Percentiles rank a stretch among this genome's conserved stretches.
These are phyloP conservation scores for Leishmania amazonensis DNA, from an alignment of 208 protist genomes.

Conservation along the genomic window DNA sequence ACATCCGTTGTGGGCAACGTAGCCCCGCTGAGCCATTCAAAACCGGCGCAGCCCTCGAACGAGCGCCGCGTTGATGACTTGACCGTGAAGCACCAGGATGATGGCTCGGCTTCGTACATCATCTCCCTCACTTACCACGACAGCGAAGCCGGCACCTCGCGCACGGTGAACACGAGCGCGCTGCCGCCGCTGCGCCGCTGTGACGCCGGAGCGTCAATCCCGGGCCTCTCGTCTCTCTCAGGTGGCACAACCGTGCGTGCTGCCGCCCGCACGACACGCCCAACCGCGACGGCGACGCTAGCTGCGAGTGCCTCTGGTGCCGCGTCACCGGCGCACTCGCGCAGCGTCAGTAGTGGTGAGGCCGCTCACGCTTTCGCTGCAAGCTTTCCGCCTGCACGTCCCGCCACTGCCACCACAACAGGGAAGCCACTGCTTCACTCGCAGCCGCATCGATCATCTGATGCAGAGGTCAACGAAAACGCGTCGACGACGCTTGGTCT, in stretches of 20 bases:
- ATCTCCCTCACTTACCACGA: conserved; percentile 75
- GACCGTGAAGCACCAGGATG: conserved; percentile 49
- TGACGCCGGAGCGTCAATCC: conserved; percentile 4
- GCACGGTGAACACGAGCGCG: conserved; percentile 56
- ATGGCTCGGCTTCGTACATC: conserved; percentile 42
- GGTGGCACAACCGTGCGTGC: background rate
- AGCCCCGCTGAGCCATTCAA: background rate
- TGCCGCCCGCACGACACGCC: background rate
- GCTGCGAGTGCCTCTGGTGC: background rate
- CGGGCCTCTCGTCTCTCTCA: conserved; percentile 13
- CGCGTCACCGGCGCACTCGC: background rate
- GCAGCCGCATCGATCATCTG: background rate
- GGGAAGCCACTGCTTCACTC: background rate
- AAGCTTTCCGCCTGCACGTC: background rate
- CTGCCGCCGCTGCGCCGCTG: conserved; percentile 43
- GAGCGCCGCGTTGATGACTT: conserved; percentile 68
- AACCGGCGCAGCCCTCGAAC: conserved; percentile 17
- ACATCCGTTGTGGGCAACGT: background rate
- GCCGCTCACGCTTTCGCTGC: background rate
- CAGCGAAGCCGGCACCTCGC: conserved; percentile 37
- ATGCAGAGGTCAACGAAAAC: background rate
- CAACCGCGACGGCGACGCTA: background rate
- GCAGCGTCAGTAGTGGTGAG: background rate
- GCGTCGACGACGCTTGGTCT: background rate
- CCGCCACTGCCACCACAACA: background rate